Evolutionary conservation across 805 yeast genomes (phyloP).

Genomic region (Naumovozyma dairenensis): DNA sequence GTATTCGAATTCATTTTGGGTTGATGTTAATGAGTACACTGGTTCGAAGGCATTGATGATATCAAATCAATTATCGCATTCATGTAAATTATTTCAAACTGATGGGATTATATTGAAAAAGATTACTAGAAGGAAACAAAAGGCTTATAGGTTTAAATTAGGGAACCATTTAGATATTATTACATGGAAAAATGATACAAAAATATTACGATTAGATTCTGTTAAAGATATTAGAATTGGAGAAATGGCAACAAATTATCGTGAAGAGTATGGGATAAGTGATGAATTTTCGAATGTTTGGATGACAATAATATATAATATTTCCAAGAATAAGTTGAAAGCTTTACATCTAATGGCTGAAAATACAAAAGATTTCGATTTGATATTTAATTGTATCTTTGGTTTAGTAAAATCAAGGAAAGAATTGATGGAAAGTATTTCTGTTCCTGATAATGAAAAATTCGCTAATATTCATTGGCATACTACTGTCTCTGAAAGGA

Average conservation of each 20-base stretch:
- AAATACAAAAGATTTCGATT: conserved; percentile 40
- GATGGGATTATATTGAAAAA: conserved; percentile 20
- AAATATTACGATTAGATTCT: conserved; percentile 23
- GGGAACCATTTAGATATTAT: conserved; percentile 14
- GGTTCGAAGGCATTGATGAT: conserved; percentile 4
- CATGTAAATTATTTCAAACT: conserved; percentile 8
- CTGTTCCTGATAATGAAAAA: conserved; percentile 47
- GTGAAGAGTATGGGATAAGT: conserved; percentile 75
- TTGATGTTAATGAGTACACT: conserved; percentile 9
- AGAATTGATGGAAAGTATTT: conserved; percentile 52
- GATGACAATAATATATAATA: conserved; percentile 71
- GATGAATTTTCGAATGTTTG: conserved; percentile 56
- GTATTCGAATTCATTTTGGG: conserved; percentile 14
- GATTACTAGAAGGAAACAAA: conserved; percentile 24
- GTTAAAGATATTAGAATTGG: conserved; percentile 36
- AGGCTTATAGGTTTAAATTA: conserved; percentile 16
- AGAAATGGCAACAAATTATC: conserved; percentile 67
- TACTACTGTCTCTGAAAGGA: conserved; percentile 31
- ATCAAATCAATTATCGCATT: conserved; percentile 5
- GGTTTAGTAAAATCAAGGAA: conserved; percentile 48
- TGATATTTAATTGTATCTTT: conserved; percentile 45
- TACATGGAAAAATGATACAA: conserved; percentile 23
- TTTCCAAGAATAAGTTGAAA: conserved; percentile 54
- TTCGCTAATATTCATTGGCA: conserved; percentile 62
- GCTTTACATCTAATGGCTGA: conserved; percentile 72